Evolutionary conservation across 441 rosid species (phyloP).

Genomic region (Euphorbia schlechtendalii): DNA sequence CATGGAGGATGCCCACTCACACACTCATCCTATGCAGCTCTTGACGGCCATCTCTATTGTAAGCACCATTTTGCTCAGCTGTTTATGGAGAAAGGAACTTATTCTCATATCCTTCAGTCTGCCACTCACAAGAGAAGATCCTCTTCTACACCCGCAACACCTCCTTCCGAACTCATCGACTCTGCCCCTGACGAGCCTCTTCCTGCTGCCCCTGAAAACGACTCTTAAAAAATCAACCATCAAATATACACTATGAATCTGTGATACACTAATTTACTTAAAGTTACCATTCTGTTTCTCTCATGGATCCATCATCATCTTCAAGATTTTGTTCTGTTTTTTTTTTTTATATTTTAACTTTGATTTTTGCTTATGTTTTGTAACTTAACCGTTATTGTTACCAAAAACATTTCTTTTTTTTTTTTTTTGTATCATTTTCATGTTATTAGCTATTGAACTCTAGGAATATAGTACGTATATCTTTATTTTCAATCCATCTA

Average conservation of each 20-base stretch:
- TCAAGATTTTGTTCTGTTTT: neutral
- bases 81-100: conserved; percentile 91
- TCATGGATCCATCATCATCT: no score
- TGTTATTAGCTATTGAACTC: no score
- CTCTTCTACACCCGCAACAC: conserved; percentile 33
- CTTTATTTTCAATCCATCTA: no score
- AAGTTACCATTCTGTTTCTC: no score
- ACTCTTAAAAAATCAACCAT: neutral
- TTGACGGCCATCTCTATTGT: conserved; percentile 83
- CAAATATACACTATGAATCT: no score
- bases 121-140: conserved; percentile 58
- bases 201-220: neutral
- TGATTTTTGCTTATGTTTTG: no score
- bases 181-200: neutral
- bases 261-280: no score
- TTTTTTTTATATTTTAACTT: neutral
- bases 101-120: conserved; percentile 69
- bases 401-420: no score
- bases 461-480: no score
- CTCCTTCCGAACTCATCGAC: conserved; percentile 44
- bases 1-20: conserved; percentile 86
- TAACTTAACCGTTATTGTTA: no score
- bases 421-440: no score
- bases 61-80: conserved; percentile 92
- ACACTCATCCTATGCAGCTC: conserved; percentile 93